A percentile compares a stretch with the other conserved stretches of the same genome.
Evolutionary conservation across 2,329 filamentous ascomycete genomes (phyloP).

Genomic region (Trichoderma hamatum): DNA sequence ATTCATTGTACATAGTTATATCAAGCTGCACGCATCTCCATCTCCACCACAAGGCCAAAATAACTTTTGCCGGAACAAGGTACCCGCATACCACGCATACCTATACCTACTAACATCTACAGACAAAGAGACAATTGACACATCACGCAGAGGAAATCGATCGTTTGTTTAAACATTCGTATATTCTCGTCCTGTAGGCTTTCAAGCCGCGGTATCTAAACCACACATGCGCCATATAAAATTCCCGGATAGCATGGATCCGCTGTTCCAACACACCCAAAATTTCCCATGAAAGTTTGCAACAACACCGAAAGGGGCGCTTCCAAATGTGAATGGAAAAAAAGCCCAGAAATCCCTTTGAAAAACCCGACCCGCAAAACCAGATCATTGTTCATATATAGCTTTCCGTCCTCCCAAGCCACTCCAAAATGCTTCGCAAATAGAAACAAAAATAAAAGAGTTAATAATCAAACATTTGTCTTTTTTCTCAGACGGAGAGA

Average conservation of each 20-base stretch:
- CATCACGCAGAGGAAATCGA: not conserved
- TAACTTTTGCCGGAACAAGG: not conserved
- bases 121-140: too few relatives aligned
- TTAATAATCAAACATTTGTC: constrained; percentile 25
- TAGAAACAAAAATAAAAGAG: constrained; percentile 31
- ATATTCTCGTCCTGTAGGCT: constrained; percentile 44
- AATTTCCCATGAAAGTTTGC: constrained; percentile 36
- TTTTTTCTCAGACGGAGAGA: constrained; percentile 34
- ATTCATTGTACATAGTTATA: not conserved
- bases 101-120: too few relatives aligned
- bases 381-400: constrained; percentile 41
- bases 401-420: constrained; percentile 30
- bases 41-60: not conserved
- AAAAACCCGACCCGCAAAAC: constrained; percentile 37
- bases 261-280: constrained; percentile 33
- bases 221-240: constrained; percentile 37
- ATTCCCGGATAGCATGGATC: constrained; percentile 39
- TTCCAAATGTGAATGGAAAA: constrained; percentile 28
- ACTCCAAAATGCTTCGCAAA: constrained; percentile 40
- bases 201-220: constrained; percentile 38
- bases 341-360: constrained; percentile 37
- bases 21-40: not conserved
- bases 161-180: constrained; percentile 39
- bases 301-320: constrained; percentile 43
- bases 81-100: not conserved